Evolutionary conservation across 345 rosid genomes (phyloP), one percentile per base, ranked within the genome.

Genomic region (Geranium brycei): DNA sequence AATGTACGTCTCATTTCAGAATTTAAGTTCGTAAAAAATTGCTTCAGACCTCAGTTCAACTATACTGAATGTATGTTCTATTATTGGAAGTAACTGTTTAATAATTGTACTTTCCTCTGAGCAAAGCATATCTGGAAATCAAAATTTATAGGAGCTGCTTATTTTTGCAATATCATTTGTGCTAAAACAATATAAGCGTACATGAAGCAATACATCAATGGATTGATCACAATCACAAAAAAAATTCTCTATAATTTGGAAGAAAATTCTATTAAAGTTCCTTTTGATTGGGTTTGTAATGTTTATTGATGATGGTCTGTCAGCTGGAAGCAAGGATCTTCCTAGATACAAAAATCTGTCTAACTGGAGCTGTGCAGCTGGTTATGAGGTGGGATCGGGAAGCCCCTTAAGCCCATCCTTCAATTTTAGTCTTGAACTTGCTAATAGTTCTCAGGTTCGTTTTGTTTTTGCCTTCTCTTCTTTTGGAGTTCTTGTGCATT

Each of bases 401-500:
- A 87, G 95, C 72, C 96, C 95, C 60, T 73, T 89, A 71, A 81
- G 87, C 63, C 98, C 96, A 67, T 87, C 98, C 19, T 91, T 91
- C 78, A 89, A 81, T 75, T 87, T 91, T 73, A 74, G 85, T 58
- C 81, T 91, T 68, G 98, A 91, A 75, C 85, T 91, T 76, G 85
- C 80, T 7, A 85, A 78, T 73, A 79, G 81, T 73, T 87, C 96
- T 63, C 84, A 79, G 98, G 98, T 89, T 62, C 60, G 73, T 23
- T 69, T 60, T 16, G 16, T 18, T 35, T 16, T 19, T 58, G n/a
- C 28, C 28, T 23, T 23, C 1, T 23, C 28, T 23, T 23, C 28
- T 47, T 59, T 15, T 35, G 19, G 53, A 13, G 53, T 2, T 47
- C 41, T 10, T 13, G 5, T 47, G 53, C 53, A 47, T 47, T 10